phyloP scores from a whole-genome alignment of 208 protist species.

The Trypanosoma melophagium region DNA sequence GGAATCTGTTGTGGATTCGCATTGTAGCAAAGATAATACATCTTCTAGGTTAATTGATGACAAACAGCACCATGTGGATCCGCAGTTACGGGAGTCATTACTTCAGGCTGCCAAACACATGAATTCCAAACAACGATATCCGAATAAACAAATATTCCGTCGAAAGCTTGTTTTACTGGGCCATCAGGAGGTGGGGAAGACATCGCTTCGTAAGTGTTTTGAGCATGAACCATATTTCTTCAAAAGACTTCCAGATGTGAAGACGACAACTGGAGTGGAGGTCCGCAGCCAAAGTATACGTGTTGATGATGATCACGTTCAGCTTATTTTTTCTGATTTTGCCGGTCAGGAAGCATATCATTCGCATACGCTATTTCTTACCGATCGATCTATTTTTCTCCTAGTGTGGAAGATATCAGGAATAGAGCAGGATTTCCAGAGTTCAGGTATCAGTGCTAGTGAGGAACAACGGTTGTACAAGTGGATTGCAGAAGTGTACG shows the following conservation, averaged over 20 bases:
- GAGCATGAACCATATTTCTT: conserved; percentile 86
- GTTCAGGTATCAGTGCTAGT: conserved; percentile 66
- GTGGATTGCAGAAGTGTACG: conserved; percentile 87
- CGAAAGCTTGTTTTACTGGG: conserved; percentile 86
- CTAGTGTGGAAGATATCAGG: conserved; percentile 91
- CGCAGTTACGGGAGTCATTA: background rate
- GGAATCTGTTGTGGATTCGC: conserved; percentile 35
- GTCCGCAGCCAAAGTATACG: conserved; percentile 57
- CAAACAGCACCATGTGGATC: conserved; percentile 24
- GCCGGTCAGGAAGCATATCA: conserved; percentile 88
- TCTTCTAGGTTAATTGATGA: background rate
- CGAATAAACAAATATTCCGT: conserved; percentile 62
- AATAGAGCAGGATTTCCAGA: conserved; percentile 83
- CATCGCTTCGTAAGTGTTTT: conserved; percentile 87
- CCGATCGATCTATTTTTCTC: conserved; percentile 79
- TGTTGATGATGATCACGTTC: conserved; percentile 54
- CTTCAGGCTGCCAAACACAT: conserved; percentile 13
- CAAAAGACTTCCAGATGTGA: conserved; percentile 73
- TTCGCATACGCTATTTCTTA: conserved; percentile 86
- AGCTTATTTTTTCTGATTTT: conserved; percentile 84
- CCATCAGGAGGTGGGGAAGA: conserved; percentile 90
- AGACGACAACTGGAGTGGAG: conserved; percentile 80
- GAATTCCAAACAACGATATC: conserved; percentile 38
- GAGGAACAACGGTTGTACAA: conserved; percentile 86
- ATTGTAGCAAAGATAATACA: background rate